Base-by-base conservation (phyloP, 2,329 filamentous ascomycete species). In the Sphaerulina musiva region DNA sequence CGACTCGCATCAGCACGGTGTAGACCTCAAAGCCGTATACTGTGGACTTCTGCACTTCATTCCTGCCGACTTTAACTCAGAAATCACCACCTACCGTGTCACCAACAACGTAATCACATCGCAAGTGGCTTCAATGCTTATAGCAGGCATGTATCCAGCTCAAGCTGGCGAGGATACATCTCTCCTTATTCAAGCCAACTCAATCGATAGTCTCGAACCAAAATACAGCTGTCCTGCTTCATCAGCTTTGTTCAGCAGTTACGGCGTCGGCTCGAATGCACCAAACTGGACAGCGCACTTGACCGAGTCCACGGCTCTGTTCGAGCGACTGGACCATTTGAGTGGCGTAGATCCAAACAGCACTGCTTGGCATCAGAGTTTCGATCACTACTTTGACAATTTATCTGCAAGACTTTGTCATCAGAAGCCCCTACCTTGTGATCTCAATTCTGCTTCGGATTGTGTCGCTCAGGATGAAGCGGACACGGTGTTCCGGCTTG, bases 371-470 rank as follows among this genome's bases (percentile, higher is more conserved):
- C 87, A 92, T 65, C 76, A 71, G 40, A 84, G 79, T 50, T 84
- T 86, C 63, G 89, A 93, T 66, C 88, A 90, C 69, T 93, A 93
- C 73, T 93, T 84, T 64, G 89, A 93, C 68, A 93, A 90, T 64
- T 78, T 93, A 1, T 89, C 86, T 0, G 84, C 87, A 0, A 79
- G 87, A 0, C 84, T 89, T 66, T 93, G 88, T 68, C 87, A 93
- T 66, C 73, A 70, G 14, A 87, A 86, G 64, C 80, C 86, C 0
- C 73, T 91, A 0, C 88, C 87, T 0, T 92, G 87, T 72, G 81
- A 79, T 58, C 68, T 59, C 51, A 77, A 77, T 57, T 76, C 78
- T 50, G 72, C 69, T 0, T 60, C 71, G 0, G 70, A 73, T 0
- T 92, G 88, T 65, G 73, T 91, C 40, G 79, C 79, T 2, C 81